These are phyloP conservation scores for Stromatinia cepivora DNA, from an alignment of 2,329 filamentous ascomycete species.

Conservation along the genomic window DNA sequence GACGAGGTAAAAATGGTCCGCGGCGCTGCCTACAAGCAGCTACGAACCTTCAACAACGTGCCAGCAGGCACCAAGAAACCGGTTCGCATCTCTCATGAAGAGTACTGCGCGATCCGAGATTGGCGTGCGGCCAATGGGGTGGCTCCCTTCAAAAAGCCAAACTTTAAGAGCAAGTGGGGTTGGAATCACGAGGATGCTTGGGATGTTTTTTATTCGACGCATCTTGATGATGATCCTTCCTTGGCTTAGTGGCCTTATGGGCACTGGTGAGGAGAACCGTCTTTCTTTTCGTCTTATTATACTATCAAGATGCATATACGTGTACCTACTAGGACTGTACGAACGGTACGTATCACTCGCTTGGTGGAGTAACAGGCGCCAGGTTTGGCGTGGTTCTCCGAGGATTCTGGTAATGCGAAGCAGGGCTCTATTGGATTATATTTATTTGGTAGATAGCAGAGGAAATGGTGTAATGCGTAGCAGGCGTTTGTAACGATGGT, in stretches of 20 bases:
- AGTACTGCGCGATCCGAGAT: not conserved
- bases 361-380: not conserved
- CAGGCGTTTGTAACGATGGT: not conserved
- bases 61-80: not conserved
- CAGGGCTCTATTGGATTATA: not conserved
- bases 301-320: not conserved
- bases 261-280: not conserved
- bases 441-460: not conserved
- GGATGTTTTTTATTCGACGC: not conserved
- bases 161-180: not conserved
- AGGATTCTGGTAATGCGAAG: not conserved
- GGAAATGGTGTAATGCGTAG: not conserved
- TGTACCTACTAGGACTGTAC: constrained; percentile 2
- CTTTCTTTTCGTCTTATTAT: not conserved
- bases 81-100: not conserved
- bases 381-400: not conserved
- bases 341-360: not conserved
- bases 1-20: constrained; percentile 12
- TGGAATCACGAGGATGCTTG: not conserved
- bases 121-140: constrained; percentile 2
- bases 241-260: not conserved
- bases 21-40: not conserved
- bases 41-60: not conserved
- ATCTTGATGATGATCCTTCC: not conserved
- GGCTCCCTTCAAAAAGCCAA: constrained; percentile 3